phyloP scores from a whole-genome alignment of 768 basidiomycete species.

The Termitomyces sp. region DNA sequence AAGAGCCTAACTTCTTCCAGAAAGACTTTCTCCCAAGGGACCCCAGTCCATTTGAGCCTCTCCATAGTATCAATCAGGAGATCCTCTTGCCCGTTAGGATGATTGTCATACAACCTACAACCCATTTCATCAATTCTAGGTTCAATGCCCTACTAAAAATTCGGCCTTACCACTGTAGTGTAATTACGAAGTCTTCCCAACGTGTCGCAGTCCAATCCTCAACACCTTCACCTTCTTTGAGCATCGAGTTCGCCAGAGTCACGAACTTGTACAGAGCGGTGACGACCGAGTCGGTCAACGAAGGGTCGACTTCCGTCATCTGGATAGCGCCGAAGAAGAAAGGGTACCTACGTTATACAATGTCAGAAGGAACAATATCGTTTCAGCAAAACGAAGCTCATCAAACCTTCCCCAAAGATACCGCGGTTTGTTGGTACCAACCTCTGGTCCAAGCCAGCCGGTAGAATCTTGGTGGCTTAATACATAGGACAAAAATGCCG shows the following conservation, averaged over 20 bases:
- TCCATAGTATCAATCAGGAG: slow-evolving; percentile 53
- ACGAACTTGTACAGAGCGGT: slow-evolving; percentile 52
- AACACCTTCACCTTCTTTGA: slow-evolving; percentile 48
- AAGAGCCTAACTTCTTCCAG: slow-evolving; percentile 29
- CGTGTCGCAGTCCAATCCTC: slow-evolving; percentile 52
- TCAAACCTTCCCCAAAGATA: slow-evolving; percentile 49
- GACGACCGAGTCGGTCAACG: slow-evolving; percentile 42
- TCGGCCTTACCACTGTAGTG: slow-evolving; percentile 44
- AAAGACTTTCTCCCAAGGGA: slow-evolving; percentile 55
- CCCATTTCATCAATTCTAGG: neutral
- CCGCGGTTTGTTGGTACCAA: slow-evolving; percentile 47
- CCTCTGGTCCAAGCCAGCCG: slow-evolving; percentile 57
- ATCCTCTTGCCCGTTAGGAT: slow-evolving; percentile 45
- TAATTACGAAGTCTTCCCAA: slow-evolving; percentile 58
- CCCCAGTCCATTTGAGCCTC: slow-evolving; percentile 46
- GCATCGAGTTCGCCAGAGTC: slow-evolving; percentile 48
- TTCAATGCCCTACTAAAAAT: neutral
- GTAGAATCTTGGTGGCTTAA: slow-evolving; percentile 48
- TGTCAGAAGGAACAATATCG: neutral
- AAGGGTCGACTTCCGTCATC: slow-evolving; percentile 45
- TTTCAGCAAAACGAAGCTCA: neutral
- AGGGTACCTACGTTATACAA: slow-evolving; percentile 38
- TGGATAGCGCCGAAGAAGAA: slow-evolving; percentile 59
- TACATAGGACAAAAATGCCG: slow-evolving; percentile 47
- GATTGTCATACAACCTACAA: slow-evolving; percentile 49